Percentiles rank a stretch among this genome's conserved stretches.
phyloP scores from a whole-genome alignment of 2,329 filamentous ascomycete genomes.

The Cyclaneusma minus region DNA sequence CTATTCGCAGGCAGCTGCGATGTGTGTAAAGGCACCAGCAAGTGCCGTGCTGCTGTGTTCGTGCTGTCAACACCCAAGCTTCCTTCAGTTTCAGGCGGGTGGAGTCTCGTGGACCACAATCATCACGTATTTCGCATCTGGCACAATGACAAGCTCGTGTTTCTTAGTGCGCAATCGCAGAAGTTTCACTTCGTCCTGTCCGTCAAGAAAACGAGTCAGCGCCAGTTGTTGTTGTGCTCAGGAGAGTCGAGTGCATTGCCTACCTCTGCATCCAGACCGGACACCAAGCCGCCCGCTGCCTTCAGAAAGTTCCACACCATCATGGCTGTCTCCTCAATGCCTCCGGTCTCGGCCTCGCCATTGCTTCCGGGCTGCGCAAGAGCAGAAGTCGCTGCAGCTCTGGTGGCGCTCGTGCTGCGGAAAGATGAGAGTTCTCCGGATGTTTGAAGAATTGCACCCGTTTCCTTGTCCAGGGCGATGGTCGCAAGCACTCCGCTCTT shows the following conservation, averaged over 20 bases:
- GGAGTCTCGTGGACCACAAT: constrained; percentile 74
- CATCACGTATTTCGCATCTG: constrained; percentile 63
- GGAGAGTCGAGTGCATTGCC: too few species aligned
- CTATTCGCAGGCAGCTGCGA: too few species aligned
- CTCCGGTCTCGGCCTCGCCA: constrained; percentile 25
- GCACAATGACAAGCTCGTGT: constrained; percentile 72
- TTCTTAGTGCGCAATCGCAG: constrained; percentile 68
- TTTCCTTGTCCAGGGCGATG: constrained; percentile 56
- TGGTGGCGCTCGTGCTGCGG: constrained; percentile 13
- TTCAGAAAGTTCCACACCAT: constrained; percentile 66
- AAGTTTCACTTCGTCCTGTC: constrained; percentile 59
- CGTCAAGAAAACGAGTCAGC: constrained; percentile 5
- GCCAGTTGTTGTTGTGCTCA: too few species aligned
- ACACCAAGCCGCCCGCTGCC: constrained; percentile 51
- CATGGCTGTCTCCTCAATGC: constrained; percentile 56
- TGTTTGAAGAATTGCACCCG: constrained; percentile 60
- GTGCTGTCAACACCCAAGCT: too few species aligned
- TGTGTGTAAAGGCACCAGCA: too few species aligned
- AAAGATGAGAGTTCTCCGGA: constrained; percentile 52
- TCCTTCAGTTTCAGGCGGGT: too few species aligned
- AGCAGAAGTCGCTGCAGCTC: constrained; percentile 2
- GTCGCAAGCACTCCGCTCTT: constrained; percentile 70
- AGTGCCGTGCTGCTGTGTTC: too few species aligned
- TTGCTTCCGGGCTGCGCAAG: constrained; percentile 1
- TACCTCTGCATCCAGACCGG: constrained; percentile 58